Evolutionary conservation across 2,329 filamentous ascomycete species (phyloP).

Genomic region (Botryotinia convoluta): DNA sequence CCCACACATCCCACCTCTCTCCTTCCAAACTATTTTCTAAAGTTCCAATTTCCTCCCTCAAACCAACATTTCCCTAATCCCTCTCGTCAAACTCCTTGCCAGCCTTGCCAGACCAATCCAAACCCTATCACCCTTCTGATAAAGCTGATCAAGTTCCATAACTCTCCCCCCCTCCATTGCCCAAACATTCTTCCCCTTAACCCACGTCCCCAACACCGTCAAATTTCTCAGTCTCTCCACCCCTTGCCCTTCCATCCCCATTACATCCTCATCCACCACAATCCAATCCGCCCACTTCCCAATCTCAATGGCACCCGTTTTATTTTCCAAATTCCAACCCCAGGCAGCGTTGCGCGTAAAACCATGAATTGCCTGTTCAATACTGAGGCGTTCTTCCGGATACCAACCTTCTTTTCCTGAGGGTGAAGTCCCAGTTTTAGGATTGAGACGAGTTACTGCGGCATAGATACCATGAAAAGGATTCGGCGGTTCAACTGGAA

Average conservation of each 20-base stretch:
- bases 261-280: constrained; percentile 60
- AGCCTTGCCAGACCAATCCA: background rate
- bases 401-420: constrained; percentile 56
- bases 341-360: constrained; percentile 60
- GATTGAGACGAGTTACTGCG: constrained; percentile 59
- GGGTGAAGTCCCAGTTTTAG: constrained; percentile 52
- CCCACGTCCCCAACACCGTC: constrained; percentile 65
- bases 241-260: constrained; percentile 32
- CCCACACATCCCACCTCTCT: background rate
- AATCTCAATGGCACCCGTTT: constrained; percentile 56
- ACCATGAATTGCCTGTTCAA: constrained; percentile 59
- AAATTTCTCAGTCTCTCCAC: constrained; percentile 52
- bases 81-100: background rate
- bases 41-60: background rate
- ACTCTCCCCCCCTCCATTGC: background rate
- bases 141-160: background rate
- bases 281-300: constrained; percentile 69
- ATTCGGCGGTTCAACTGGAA: constrained; percentile 67
- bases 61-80: background rate
- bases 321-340: constrained; percentile 57
- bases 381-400: constrained; percentile 54
- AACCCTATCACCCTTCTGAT: background rate
- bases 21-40: background rate
- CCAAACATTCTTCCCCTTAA: constrained; percentile 49
- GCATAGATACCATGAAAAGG: constrained; percentile 69